phyloP scores from a whole-genome alignment of 2,329 filamentous ascomycete species.

The Onygenales sp. region DNA sequence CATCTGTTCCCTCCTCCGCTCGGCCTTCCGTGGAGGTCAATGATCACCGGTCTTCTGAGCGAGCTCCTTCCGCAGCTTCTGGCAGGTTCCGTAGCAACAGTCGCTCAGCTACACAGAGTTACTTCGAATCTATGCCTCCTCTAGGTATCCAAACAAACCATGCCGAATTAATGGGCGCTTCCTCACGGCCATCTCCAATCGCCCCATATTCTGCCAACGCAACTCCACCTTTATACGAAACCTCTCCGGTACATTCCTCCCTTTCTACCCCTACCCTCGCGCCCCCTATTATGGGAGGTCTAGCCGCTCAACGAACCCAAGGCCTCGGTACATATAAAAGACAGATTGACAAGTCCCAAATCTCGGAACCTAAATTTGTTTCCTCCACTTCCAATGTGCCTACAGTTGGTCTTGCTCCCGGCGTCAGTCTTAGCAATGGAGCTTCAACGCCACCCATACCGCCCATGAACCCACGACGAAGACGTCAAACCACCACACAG shows the following conservation, averaged over 20 bases:
- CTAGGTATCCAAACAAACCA: slow-evolving; percentile 17
- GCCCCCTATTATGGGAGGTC: slow-evolving; percentile 16
- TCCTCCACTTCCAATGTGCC: slow-evolving; percentile 49
- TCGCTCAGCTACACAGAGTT: slow-evolving; percentile 23
- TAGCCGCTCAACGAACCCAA: slow-evolving; percentile 20
- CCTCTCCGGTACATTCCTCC: slow-evolving; percentile 35
- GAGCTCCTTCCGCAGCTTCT: slow-evolving; percentile 29
- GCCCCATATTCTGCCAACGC: slow-evolving; percentile 43
- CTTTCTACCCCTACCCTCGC: slow-evolving; percentile 19
- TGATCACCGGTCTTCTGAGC: slow-evolving; percentile 22
- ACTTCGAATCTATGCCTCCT: slow-evolving; percentile 25
- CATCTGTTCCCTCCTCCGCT: slow-evolving; percentile 24
- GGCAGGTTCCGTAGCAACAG: slow-evolving; percentile 31
- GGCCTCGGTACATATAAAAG: slow-evolving; percentile 40
- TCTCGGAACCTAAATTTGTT: slow-evolving; percentile 49
- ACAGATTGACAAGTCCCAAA: slow-evolving; percentile 50
- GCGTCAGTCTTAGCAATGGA: slow-evolving; percentile 46
- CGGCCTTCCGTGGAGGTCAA: slow-evolving; percentile 28
- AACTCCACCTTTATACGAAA: slow-evolving; percentile 43
- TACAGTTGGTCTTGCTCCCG: slow-evolving; percentile 47
- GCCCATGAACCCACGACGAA: slow-evolving; percentile 51
- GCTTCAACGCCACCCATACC: slow-evolving; percentile 44
- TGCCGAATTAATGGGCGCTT: slow-evolving; percentile 26
- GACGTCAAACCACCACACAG: slow-evolving; percentile 38
- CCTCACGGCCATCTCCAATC: slow-evolving; percentile 36